These are phyloP conservation scores for Aureobasidium sp. DNA, from an alignment of 2,329 filamentous ascomycete species.

Conservation along the genomic window DNA sequence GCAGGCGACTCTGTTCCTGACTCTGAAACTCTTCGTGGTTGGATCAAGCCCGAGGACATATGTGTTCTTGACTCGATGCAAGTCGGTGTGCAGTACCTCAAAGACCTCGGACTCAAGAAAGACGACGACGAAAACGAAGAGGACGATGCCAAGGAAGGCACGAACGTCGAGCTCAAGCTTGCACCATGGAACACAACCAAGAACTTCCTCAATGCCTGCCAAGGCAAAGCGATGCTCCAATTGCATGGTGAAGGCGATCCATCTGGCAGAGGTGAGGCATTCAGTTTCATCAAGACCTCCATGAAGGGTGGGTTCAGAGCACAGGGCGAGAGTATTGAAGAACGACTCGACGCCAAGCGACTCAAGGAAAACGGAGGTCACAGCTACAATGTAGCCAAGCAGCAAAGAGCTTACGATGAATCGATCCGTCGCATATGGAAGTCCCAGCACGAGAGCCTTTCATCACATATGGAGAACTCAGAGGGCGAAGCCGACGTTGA, in stretches of 20 bases:
- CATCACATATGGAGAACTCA: constrained; percentile 66
- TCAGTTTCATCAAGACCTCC: constrained; percentile 94
- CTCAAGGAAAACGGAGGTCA: constrained; percentile 70
- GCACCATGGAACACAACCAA: constrained; percentile 96
- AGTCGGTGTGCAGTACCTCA: constrained; percentile 81
- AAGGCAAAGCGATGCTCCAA: constrained; percentile 93
- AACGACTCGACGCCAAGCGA: constrained; percentile 74
- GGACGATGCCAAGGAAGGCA: constrained; percentile 57
- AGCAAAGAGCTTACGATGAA: constrained; percentile 85
- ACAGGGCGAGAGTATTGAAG: constrained; percentile 79
- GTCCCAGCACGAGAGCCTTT: constrained; percentile 71
- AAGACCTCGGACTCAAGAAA: constrained; percentile 79
- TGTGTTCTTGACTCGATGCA: constrained; percentile 96
- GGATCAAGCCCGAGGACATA: constrained; percentile 94
- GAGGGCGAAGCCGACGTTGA: constrained; percentile 62
- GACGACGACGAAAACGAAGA: constrained; percentile 58
- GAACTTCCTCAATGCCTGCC: constrained; percentile 88
- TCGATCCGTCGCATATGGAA: constrained; percentile 92
- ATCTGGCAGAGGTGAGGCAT: constrained; percentile 84
- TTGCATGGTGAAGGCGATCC: constrained; percentile 93
- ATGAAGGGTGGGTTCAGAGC: constrained; percentile 98
- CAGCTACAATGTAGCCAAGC: constrained; percentile 93
- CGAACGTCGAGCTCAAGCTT: constrained; percentile 78
- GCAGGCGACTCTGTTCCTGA: constrained; percentile 70
- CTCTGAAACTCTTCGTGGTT: constrained; percentile 69